phyloP scores from a whole-genome alignment of 805 yeast species.

The Wickerhamomyces chambardii region DNA sequence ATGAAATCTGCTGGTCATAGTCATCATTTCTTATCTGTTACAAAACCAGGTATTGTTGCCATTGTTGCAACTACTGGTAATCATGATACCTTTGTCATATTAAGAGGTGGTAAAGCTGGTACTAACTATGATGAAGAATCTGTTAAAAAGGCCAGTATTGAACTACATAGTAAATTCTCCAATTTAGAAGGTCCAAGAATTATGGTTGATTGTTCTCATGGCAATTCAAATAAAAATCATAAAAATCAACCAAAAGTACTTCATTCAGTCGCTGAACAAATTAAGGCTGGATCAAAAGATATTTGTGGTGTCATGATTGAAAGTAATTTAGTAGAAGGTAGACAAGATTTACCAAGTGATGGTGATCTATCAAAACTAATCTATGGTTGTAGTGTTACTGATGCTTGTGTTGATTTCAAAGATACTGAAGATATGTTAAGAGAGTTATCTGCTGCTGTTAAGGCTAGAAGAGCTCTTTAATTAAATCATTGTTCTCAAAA shows the following conservation, averaged over 20 bases:
- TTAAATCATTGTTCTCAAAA: too few species aligned
- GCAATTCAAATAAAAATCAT: conserved; percentile 91
- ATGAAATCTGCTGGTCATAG: conserved; percentile 84
- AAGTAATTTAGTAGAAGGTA: conserved; percentile 85
- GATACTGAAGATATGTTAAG: conserved; percentile 67
- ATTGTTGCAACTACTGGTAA: conserved; percentile 95
- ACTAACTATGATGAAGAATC: conserved; percentile 84
- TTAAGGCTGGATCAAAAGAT: conserved; percentile 67
- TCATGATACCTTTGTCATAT: conserved; percentile 84
- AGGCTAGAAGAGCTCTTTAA: conserved; percentile 48
- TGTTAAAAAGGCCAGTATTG: conserved; percentile 66
- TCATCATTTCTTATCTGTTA: conserved; percentile 95
- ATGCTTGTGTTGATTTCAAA: conserved; percentile 93
- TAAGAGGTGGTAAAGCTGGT: conserved; percentile 93
- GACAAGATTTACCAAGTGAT: conserved; percentile 47
- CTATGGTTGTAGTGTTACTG: conserved; percentile 96
- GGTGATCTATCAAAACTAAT: conserved; percentile 13
- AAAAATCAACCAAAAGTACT: conserved; percentile 95
- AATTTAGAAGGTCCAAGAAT: conserved; percentile 32
- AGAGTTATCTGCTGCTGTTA: conserved; percentile 71
- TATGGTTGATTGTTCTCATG: conserved; percentile 98
- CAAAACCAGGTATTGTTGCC: conserved; percentile 95
- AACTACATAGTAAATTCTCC: conserved; percentile 27
- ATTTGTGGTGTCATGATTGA: conserved; percentile 96
- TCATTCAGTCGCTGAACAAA: conserved; percentile 70